These are phyloP conservation scores for Penicillium atrosanguineum DNA, from an alignment of 495 filamentous ascomycete genomes.

Conservation along the genomic window DNA sequence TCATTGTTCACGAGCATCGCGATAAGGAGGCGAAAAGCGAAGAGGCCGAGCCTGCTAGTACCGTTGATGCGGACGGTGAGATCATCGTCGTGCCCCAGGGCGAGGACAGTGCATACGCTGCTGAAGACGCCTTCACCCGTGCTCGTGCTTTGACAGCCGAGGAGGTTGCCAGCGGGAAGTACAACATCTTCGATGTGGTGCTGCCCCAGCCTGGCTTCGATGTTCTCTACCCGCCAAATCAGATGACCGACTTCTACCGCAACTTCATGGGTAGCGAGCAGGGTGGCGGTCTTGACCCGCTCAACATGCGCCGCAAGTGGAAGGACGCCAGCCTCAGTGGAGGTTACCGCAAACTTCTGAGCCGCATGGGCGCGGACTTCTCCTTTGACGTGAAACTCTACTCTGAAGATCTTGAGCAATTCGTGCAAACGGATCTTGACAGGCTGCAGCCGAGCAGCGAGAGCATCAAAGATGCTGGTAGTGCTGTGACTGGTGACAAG, in stretches of 20 bases:
- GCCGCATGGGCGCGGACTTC: slow-evolving; percentile 54
- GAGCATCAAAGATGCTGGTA: slow-evolving; percentile 2
- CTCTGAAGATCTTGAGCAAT: slow-evolving; percentile 67
- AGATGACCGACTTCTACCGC: slow-evolving; percentile 75
- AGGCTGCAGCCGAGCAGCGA: slow-evolving; percentile 26
- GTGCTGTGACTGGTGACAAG: slow-evolving; percentile 41
- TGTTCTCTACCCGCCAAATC: slow-evolving; percentile 79
- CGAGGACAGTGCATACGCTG: slow-evolving; percentile 52
- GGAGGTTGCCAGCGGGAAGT: slow-evolving; percentile 77
- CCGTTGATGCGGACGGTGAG: slow-evolving; percentile 69
- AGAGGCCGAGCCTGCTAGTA: slow-evolving; percentile 5
- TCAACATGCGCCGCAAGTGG: slow-evolving; percentile 81
- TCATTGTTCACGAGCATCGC: slow-evolving; percentile 61
- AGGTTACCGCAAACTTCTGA: slow-evolving; percentile 80
- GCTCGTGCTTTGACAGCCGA: slow-evolving; percentile 72
- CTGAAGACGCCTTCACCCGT: slow-evolving; percentile 63
- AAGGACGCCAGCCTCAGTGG: slow-evolving; percentile 88
- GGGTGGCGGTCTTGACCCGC: slow-evolving; percentile 76
- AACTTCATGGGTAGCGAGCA: slow-evolving; percentile 76
- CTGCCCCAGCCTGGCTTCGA: slow-evolving; percentile 92
- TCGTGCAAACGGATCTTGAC: slow-evolving; percentile 83
- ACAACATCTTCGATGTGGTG: slow-evolving; percentile 86
- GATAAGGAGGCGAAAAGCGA: slow-evolving; percentile 31
- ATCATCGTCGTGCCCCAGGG: slow-evolving; percentile 58
- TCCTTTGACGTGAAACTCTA: slow-evolving; percentile 70